Evolutionary conservation across 805 yeast species (phyloP).

Genomic region (Yamadazyma akitaensis): DNA sequence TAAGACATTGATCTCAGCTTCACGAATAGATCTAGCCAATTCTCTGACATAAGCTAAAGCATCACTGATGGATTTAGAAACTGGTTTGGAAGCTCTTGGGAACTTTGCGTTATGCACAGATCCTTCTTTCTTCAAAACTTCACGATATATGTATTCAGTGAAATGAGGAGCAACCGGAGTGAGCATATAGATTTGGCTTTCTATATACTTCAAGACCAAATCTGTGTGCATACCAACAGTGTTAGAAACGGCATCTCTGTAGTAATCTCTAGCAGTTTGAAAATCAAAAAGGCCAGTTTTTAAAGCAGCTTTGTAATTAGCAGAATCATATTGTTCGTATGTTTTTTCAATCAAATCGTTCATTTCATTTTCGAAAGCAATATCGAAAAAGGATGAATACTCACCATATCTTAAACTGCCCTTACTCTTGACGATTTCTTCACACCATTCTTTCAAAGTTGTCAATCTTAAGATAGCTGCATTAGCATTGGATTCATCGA

Average conservation of each 20-base stretch:
- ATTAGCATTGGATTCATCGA: slow-evolving; percentile 93
- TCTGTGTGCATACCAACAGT: slow-evolving; percentile 74
- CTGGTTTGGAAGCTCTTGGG: slow-evolving; percentile 73
- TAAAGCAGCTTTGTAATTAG: slow-evolving; percentile 84
- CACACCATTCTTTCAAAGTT: slow-evolving; percentile 94
- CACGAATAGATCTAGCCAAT: slow-evolving; percentile 82
- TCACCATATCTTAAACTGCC: slow-evolving; percentile 50
- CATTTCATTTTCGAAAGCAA: slow-evolving; percentile 92
- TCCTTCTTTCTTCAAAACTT: slow-evolving; percentile 61
- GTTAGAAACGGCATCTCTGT: slow-evolving; percentile 72
- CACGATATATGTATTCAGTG: slow-evolving; percentile 85
- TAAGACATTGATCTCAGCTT: slow-evolving; percentile 81
- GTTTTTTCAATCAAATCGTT: slow-evolving; percentile 75
- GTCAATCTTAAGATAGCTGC: slow-evolving; percentile 94
- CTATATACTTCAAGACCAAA: slow-evolving; percentile 76
- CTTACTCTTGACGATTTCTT: slow-evolving; percentile 57
- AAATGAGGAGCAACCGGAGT: slow-evolving; percentile 97
- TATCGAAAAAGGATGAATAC: slow-evolving; percentile 66
- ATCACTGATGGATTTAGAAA: slow-evolving; percentile 58
- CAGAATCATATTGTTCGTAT: slow-evolving; percentile 61
- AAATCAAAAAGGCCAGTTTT: slow-evolving; percentile 90
- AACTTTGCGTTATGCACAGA: slow-evolving; percentile 73
- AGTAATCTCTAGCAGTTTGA: slow-evolving; percentile 94
- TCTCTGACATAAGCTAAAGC: slow-evolving; percentile 77
- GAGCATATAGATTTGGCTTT: slow-evolving; percentile 76